These are phyloP conservation scores for Carex parvula DNA, from an alignment of 176 grass and related monocot species.

Conservation along the genomic window DNA sequence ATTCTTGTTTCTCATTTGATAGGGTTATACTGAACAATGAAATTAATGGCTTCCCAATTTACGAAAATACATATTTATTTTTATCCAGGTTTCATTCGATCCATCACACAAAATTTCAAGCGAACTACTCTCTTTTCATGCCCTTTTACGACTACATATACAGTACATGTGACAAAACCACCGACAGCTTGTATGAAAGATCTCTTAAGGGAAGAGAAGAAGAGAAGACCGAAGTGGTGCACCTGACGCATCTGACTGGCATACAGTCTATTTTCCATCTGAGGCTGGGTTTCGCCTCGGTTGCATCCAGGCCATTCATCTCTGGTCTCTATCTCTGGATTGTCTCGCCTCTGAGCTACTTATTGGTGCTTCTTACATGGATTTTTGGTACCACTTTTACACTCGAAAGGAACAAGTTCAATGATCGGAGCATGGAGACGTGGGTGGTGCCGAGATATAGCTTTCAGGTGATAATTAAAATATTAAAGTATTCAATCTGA, in stretches of 20 bases:
- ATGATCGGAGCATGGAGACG: conserved; percentile 75
- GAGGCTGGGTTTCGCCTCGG: conserved; percentile 63
- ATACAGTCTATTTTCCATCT: conserved; percentile 70
- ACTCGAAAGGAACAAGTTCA: conserved; percentile 60
- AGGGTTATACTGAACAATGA: too few relatives aligned
- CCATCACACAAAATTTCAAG: conserved; percentile 84
- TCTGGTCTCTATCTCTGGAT: conserved; percentile 47
- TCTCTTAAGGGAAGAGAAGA: conserved; percentile 50
- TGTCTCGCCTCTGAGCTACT: conserved; percentile 52
- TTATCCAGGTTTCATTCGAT: conserved; percentile 75
- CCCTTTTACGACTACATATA: conserved; percentile 97
- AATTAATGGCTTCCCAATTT: neutral
- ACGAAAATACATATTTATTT: neutral
- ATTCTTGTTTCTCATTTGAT: too few relatives aligned
- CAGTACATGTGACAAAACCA: conserved; percentile 69
- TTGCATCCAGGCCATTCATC: conserved; percentile 58
- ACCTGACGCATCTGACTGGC: conserved; percentile 69
- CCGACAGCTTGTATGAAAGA: conserved; percentile 54
- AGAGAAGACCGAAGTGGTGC: conserved; percentile 47
- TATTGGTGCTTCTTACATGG: conserved; percentile 58
- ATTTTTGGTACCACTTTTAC: conserved; percentile 56
- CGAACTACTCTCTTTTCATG: conserved; percentile 92
- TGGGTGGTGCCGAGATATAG: conserved; percentile 91
- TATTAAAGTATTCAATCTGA: neutral
- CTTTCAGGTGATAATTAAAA: conserved; percentile 53